A percentile compares a stretch with the other conserved stretches of the same genome.
Conservation (phyloP, 768 basidiomycete species). For the Trametes sanguinea region DNA sequence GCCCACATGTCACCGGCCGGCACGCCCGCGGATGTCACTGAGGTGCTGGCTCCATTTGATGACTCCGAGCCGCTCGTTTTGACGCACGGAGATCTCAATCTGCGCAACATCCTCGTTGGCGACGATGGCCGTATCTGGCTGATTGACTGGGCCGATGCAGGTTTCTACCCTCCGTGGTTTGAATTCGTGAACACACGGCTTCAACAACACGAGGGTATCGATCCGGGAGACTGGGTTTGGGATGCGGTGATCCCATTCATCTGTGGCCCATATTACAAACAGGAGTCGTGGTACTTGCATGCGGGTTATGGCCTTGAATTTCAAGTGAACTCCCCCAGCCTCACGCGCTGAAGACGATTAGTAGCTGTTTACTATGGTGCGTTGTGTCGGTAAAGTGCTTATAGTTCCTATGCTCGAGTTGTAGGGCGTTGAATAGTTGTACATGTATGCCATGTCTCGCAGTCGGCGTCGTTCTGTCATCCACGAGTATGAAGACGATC, state of each 20-base stretch:
- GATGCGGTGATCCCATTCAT: conserved; percentile 12
- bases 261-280: conserved; percentile 12
- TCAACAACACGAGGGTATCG: not conserved
- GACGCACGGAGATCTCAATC: conserved; percentile 32
- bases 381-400: no score
- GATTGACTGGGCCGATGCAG: conserved; percentile 34
- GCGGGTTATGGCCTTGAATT: not conserved
- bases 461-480: no score
- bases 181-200: conserved; percentile 5
- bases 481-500: no score
- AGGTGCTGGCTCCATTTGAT: conserved; percentile 10
- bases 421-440: no score
- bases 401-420: no score
- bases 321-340: no score
- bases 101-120: conserved; percentile 31
- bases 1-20: not conserved
- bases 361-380: no score
- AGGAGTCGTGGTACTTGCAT: not conserved
- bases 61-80: conserved; percentile 26
- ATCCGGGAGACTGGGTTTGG: conserved; percentile 8
- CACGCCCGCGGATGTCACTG: not conserved
- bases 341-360: no score
- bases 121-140: conserved; percentile 35
- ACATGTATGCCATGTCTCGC: no score
- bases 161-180: conserved; percentile 35